Evolutionary conservation across 2,329 filamentous ascomycete genomes (phyloP).

Genomic region (Ophiobolus disseminans): DNA sequence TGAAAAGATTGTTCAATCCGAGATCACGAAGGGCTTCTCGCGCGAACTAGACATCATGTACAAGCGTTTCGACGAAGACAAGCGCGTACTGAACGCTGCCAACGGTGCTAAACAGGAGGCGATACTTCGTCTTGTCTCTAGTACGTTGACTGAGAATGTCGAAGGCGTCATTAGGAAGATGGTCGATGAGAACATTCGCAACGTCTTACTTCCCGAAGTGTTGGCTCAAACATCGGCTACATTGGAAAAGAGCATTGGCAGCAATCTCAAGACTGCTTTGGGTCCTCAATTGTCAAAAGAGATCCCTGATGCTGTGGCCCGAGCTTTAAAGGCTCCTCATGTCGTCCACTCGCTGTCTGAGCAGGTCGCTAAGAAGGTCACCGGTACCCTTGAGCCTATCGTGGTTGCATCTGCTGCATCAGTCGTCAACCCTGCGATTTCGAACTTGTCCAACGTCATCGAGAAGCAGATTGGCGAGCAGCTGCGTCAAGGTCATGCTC

Average conservation of each 20-base stretch:
- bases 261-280: constrained; percentile 71
- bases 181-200: constrained; percentile 76
- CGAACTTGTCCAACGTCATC: constrained; percentile 72
- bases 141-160: constrained; percentile 72
- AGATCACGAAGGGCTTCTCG: constrained; percentile 55
- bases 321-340: constrained; percentile 75
- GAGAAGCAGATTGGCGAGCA: constrained; percentile 66
- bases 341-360: constrained; percentile 76
- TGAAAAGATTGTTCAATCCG: constrained; percentile 55
- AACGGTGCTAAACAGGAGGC: constrained; percentile 72
- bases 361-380: constrained; percentile 71
- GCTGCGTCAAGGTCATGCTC: constrained; percentile 58
- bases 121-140: constrained; percentile 71
- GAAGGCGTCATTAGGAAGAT: constrained; percentile 79
- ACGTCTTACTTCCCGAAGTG: constrained; percentile 77
- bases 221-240: constrained; percentile 70
- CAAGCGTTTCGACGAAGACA: constrained; percentile 72
- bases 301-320: constrained; percentile 71
- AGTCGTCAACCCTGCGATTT: constrained; percentile 69
- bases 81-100: constrained; percentile 67
- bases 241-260: constrained; percentile 74
- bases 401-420: constrained; percentile 60
- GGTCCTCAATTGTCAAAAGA: constrained; percentile 74
- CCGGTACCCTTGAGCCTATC: constrained; percentile 72
- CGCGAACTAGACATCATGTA: constrained; percentile 64